phyloP scores from a whole-genome alignment of 2,329 filamentous ascomycete genomes.

The Pseudogymnoascus sp. region DNA sequence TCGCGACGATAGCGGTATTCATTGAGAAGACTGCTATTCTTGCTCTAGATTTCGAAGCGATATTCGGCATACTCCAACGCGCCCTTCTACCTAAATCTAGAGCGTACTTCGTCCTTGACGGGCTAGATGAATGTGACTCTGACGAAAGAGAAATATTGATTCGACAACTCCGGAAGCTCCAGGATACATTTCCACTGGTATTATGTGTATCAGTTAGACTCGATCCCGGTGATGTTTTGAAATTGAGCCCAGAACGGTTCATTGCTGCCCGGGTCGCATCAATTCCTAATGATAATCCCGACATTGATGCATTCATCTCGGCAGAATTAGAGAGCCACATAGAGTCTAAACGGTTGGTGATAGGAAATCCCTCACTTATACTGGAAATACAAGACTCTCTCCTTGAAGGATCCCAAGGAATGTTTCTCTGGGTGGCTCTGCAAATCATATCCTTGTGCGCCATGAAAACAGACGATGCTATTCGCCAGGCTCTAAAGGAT shows the following conservation, averaged over 20 bases:
- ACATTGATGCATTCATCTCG: slow-evolving; percentile 24
- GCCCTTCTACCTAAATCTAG: slow-evolving; percentile 17
- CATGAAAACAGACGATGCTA: slow-evolving; percentile 31
- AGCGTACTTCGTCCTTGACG: slow-evolving; percentile 30
- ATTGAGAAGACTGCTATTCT: not conserved
- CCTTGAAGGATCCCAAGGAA: slow-evolving; percentile 28
- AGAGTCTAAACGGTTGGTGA: slow-evolving; percentile 13
- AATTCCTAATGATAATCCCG: slow-evolving; percentile 24
- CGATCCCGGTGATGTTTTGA: slow-evolving; percentile 18
- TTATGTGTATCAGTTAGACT: slow-evolving; percentile 24
- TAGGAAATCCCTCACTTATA: slow-evolving; percentile 25
- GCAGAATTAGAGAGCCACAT: slow-evolving; percentile 24
- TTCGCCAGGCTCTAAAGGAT: slow-evolving; percentile 28
- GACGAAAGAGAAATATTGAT: slow-evolving; percentile 14
- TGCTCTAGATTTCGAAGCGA: slow-evolving; percentile 15
- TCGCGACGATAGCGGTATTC: slow-evolving; percentile 11
- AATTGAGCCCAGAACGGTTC: slow-evolving; percentile 11
- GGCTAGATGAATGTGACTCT: slow-evolving; percentile 29
- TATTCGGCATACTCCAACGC: slow-evolving; percentile 21
- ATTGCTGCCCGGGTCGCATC: slow-evolving; percentile 13
- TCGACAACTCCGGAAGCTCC: slow-evolving; percentile 20
- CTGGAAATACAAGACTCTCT: slow-evolving; percentile 24
- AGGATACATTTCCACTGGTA: slow-evolving; percentile 18
- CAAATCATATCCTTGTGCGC: slow-evolving; percentile 31
- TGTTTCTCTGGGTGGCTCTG: slow-evolving; percentile 34